Evolutionary conservation across 345 rosid species (phyloP).

Genomic region (Camelina sativa): DNA sequence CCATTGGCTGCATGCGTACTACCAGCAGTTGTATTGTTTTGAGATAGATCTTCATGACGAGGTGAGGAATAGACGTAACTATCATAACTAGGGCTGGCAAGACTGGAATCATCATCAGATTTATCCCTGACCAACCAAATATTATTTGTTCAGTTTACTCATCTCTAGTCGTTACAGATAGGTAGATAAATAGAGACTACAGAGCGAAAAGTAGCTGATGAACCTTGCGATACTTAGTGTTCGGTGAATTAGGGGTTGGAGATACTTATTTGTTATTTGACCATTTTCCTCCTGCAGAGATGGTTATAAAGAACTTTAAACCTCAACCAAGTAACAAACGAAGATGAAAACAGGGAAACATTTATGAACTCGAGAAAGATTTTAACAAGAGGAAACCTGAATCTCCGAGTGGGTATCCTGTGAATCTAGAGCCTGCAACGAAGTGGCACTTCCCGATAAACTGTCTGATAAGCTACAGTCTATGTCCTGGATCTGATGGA

Average conservation of each 20-base stretch:
- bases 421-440: conserved; percentile 55
- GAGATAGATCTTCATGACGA: conserved; percentile 46
- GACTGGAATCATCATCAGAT: conserved; percentile 76
- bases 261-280: conserved; percentile 44
- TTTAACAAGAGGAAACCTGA: conserved; percentile 41
- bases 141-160: conserved; percentile 28
- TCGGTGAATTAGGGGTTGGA: conserved; percentile 47
- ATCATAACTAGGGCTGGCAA: conserved; percentile 58
- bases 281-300: conserved; percentile 62
- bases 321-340: conserved; percentile 20
- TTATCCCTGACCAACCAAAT: conserved; percentile 55
- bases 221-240: conserved; percentile 56
- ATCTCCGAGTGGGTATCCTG: conserved; percentile 55
- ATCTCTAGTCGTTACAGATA: conserved; percentile 27
- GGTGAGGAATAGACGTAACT: conserved; percentile 51
- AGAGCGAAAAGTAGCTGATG: conserved; percentile 21
- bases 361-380: conserved; percentile 15
- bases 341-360: conserved; percentile 23
- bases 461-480: conserved; percentile 64
- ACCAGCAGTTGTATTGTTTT: conserved; percentile 50
- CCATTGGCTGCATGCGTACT: conserved; percentile 49
- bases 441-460: conserved; percentile 60
- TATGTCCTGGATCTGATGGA: conserved; percentile 78
- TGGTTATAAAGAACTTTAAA: conserved; percentile 38
- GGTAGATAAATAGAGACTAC: conserved; percentile 2